A percentile compares a stretch with the other conserved stretches of the same genome.
Evolutionary conservation across 768 basidiomycete genomes (phyloP).

Genomic region (Trametes punicea): DNA sequence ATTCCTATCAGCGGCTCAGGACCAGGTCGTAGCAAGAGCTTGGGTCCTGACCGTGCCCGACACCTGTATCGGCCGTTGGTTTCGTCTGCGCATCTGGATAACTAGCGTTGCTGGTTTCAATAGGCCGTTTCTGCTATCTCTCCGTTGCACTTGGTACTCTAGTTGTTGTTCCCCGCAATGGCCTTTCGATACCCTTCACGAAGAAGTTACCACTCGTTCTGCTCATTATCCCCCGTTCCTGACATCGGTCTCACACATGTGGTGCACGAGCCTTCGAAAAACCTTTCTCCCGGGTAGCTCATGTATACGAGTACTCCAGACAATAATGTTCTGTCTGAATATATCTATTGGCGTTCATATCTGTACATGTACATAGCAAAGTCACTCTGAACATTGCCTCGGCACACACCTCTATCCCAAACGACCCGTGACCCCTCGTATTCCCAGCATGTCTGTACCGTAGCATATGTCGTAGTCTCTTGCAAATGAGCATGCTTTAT

Average conservation of each 20-base stretch:
- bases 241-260: not conserved
- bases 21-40: slow-evolving; percentile 13
- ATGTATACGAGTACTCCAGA: not conserved
- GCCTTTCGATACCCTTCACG: no score
- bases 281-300: not conserved
- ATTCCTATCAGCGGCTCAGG: not conserved
- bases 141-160: not conserved
- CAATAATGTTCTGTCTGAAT: slow-evolving; percentile 5
- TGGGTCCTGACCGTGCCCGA: slow-evolving; percentile 6
- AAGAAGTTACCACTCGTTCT: not conserved
- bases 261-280: no score
- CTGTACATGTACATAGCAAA: slow-evolving; percentile 1
- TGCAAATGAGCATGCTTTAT: no score
- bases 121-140: not conserved
- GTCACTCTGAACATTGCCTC: not conserved
- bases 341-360: slow-evolving; percentile 10
- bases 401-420: not conserved
- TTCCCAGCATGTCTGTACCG: not conserved
- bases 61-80: not conserved
- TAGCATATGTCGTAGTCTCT: not conserved
- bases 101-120: not conserved
- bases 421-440: no score
- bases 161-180: not conserved
- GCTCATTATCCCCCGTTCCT: not conserved
- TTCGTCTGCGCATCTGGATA: not conserved